Evolutionary conservation across 1,139 yeast species (phyloP).

Genomic region (Meyerozyma sp.): DNA sequence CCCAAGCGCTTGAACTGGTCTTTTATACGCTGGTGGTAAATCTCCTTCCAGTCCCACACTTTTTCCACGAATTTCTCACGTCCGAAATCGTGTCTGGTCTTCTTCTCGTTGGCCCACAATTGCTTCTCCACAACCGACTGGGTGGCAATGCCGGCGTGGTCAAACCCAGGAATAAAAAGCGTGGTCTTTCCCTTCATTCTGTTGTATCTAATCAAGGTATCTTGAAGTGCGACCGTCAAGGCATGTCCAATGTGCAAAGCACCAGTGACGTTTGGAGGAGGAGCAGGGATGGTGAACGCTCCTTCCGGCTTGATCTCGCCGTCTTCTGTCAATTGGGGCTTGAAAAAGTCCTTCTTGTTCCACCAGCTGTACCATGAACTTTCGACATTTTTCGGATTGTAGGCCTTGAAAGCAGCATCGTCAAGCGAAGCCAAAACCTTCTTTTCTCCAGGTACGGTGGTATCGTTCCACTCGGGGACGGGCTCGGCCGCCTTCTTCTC

Average conservation of each 20-base stretch:
- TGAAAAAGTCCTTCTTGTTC: conserved; percentile 81
- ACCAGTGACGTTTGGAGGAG: conserved; percentile 99
- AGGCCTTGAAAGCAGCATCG: conserved; percentile 90
- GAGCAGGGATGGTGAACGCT: conserved; percentile 86
- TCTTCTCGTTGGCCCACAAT: conserved; percentile 80
- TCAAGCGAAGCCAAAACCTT: conserved; percentile 79
- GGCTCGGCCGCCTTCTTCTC: conserved; percentile 67
- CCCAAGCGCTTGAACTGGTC: conserved; percentile 82
- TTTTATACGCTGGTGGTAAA: conserved; percentile 81
- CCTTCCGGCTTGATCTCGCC: conserved; percentile 83
- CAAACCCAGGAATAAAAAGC: conserved; percentile 91
- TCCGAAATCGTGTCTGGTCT: conserved; percentile 92
- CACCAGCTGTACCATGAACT: conserved; percentile 99
- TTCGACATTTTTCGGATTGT: conserved; percentile 88
- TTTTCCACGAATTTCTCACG: conserved; percentile 83
- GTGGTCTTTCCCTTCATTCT: conserved; percentile 98
- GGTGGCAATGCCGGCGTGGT: conserved; percentile 98
- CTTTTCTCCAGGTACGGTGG: conserved; percentile 85
- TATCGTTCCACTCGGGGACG: conserved; percentile 76
- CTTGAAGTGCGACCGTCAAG: conserved; percentile 91
- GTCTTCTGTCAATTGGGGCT: conserved; percentile 74
- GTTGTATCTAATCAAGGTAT: conserved; percentile 84
- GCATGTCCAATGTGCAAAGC: conserved; percentile 99
- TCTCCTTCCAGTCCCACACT: conserved; percentile 99
- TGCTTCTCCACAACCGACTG: conserved; percentile 98